phyloP scores from a whole-genome alignment of 2,329 filamentous ascomycete species.

The Periconia macrospinosa region DNA sequence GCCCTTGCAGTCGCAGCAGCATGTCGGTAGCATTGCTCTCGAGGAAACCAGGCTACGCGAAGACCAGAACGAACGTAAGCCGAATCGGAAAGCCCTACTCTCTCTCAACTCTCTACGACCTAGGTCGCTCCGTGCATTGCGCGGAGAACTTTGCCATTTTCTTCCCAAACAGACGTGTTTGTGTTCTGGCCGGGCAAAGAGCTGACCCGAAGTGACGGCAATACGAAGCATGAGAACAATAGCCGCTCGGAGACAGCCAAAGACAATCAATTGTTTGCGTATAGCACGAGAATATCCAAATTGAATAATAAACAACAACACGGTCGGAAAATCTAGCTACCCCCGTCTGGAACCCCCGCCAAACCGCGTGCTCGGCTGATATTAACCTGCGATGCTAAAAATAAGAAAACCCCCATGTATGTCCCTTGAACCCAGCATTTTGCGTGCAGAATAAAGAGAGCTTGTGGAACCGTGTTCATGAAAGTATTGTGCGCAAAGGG shows the following conservation, averaged over 20 bases:
- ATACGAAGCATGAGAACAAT: conserved; percentile 1
- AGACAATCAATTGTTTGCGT: conserved; percentile 19
- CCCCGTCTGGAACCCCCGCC: conserved; percentile 23
- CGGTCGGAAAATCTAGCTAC: conserved; percentile 19
- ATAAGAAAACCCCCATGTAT: conserved; percentile 9
- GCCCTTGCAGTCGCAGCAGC: conserved; percentile 17
- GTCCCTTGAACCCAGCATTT: conserved; percentile 15
- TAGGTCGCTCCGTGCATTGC: too few species aligned
- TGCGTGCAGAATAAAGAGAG: not conserved
- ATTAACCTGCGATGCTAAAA: conserved; percentile 27
- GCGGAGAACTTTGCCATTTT: too few species aligned
- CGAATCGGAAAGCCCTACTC: too few species aligned
- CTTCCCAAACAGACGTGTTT: conserved; percentile 5
- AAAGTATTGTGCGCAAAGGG: not conserved
- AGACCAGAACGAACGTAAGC: too few species aligned
- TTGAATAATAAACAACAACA: conserved; percentile 22
- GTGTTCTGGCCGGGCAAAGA: conserved; percentile 16
- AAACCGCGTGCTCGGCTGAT: conserved; percentile 27
- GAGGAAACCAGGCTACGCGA: too few species aligned
- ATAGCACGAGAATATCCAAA: conserved; percentile 30
- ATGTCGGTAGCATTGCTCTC: conserved; percentile 10
- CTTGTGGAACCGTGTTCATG: not conserved
- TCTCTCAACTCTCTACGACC: too few species aligned
- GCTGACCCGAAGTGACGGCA: not conserved
- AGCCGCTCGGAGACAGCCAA: conserved; percentile 1